Evolutionary conservation across 768 basidiomycete species (phyloP).

Genomic region (Podaxis sp.): DNA sequence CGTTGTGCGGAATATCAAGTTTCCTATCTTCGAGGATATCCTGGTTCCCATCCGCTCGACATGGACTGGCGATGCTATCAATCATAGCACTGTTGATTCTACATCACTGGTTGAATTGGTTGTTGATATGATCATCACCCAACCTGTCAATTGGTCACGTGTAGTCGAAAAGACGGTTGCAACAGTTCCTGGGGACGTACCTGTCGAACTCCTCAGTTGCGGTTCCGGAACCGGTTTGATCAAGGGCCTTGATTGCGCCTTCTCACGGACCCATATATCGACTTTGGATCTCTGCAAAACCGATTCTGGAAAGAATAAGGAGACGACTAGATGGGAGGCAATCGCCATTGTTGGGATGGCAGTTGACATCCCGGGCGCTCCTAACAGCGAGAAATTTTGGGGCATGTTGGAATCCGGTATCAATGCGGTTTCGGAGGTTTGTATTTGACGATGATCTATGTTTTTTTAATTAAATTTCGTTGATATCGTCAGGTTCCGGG

Average conservation of each 20-base stretch:
- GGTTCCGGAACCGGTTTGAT: slow-evolving; percentile 42
- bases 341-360: slow-evolving; percentile 76
- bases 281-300: slow-evolving; percentile 24
- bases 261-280: slow-evolving; percentile 18
- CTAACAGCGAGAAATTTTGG: slow-evolving; percentile 48
- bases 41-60: slow-evolving; percentile 44
- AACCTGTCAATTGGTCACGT: slow-evolving; percentile 50
- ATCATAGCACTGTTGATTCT: slow-evolving; percentile 11
- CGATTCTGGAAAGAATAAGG: neutral
- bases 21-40: slow-evolving; percentile 47
- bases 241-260: slow-evolving; percentile 32
- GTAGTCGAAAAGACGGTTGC: slow-evolving; percentile 28
- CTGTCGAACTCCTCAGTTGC: slow-evolving; percentile 40
- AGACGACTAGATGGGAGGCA: slow-evolving; percentile 27
- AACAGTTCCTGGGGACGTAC: slow-evolving; percentile 17
- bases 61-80: slow-evolving; percentile 33
- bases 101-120: slow-evolving; percentile 37
- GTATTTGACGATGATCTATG: slow-evolving; percentile 6
- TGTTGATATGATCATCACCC: slow-evolving; percentile 44
- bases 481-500: slow-evolving; percentile 47
- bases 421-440: slow-evolving; percentile 55
- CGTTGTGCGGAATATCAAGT: slow-evolving; percentile 36
- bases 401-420: slow-evolving; percentile 49
- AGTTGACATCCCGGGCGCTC: slow-evolving; percentile 52
- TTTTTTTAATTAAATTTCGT: slow-evolving; percentile 2